These are phyloP conservation scores for Triticum turgidum DNA, from an alignment of 176 grass and related monocot genomes.

Conservation along the genomic window DNA sequence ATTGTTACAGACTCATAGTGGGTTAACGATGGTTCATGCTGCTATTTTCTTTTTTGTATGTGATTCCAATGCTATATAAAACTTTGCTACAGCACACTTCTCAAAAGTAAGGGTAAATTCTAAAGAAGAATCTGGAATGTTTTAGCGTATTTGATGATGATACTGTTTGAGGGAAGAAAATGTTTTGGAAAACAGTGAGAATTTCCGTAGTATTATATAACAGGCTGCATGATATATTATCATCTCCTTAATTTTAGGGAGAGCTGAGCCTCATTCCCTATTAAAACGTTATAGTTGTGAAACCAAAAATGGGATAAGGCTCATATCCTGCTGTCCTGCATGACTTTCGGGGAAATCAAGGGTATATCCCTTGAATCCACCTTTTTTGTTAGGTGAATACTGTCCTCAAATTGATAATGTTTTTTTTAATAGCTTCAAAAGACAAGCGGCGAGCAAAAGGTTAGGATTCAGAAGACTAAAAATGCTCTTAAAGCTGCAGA, in stretches of 20 bases:
- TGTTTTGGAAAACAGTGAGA: not conserved
- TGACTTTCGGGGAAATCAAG: conserved; percentile 16
- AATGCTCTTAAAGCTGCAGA: conserved; percentile 78
- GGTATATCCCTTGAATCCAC: not conserved
- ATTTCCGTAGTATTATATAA: not conserved
- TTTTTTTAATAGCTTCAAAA: conserved; percentile 71
- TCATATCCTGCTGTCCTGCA: conserved; percentile 12
- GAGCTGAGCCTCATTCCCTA: not conserved
- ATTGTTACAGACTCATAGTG: not conserved
- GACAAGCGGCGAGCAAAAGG: conserved; percentile 69
- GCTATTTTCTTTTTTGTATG: not conserved
- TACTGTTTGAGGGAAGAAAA: not conserved
- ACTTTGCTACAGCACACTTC: not conserved
- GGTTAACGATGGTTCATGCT: not conserved
- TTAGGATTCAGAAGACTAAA: conserved; percentile 85
- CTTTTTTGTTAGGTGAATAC: not conserved
- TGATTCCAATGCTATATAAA: conserved; percentile 4
- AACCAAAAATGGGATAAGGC: not conserved
- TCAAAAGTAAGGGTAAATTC: not conserved
- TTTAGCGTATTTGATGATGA: not conserved
- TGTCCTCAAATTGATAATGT: conserved; percentile 28
- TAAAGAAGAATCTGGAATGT: not conserved
- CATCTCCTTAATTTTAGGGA: not conserved
- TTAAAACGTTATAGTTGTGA: conserved; percentile 11
- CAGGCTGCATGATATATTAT: not conserved